Evolutionary conservation across 1,139 yeast genomes (phyloP), one percentile per base, ranked within the genome.

Genomic region (Geotrichum candidum): DNA sequence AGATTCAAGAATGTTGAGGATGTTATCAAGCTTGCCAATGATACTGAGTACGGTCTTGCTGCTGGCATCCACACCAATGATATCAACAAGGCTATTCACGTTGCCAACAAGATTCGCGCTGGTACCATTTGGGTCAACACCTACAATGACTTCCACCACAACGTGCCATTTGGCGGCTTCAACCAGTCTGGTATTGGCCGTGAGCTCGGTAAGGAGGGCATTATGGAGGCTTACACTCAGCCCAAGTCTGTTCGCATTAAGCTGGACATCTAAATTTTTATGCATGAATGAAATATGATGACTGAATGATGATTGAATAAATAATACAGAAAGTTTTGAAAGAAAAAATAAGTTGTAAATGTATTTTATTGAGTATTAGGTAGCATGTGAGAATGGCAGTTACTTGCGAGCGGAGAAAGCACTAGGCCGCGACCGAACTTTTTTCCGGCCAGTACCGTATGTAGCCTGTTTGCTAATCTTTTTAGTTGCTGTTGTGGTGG

Each of bases 171-270:
- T 67, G 96, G 96, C 73, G 96, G 96, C 68, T 89, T 79, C 83
- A 86, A 87, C 74, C 84, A 86, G 77, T 87, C 95, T 64, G 96
- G 96, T 78, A 84, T 88, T 74, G 96, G 96, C 73, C 87, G 96
- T 79, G 96, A 90, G 81, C 85, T 90, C 86, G 96, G 96, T 76
- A 80, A 79, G 64, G 79, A 78, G 67, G 95, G 90, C 60, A 82
- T 90, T 70, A 18, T 18, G 18, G 89, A 86, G 69, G 87, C 86
- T 82, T 90, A 90, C 82, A 83, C 88, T 66, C 94, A 89, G 78
- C 78, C 79, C 70, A 89, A 89, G 83, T 88, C 95, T 65, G 92
- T 88, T 18, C 70, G 73, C 51, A 65, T 69, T 58, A 64, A 61
- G 63, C 50, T 62, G 29, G 56, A 55, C 51, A 46, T 61, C 38